Evolutionary conservation across 306 rosid species (phyloP).

Genomic region (Vigna trinervia): DNA sequence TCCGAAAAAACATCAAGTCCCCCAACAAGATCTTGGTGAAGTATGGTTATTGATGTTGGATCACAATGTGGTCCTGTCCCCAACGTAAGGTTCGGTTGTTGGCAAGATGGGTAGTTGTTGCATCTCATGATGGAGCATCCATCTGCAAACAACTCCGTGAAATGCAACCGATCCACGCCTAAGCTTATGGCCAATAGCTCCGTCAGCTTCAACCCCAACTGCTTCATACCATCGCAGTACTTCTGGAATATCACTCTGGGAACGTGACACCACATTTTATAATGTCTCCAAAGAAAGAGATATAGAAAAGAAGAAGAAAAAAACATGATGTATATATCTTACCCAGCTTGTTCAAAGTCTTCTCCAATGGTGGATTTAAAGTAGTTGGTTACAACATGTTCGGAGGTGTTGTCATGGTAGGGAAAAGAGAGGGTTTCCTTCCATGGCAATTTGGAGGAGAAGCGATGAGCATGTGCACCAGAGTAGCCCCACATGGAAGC

Average conservation of each 20-base stretch:
- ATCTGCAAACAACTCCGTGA: slow-evolving; percentile 61
- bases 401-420: slow-evolving; percentile 32
- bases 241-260: slow-evolving; percentile 57
- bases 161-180: slow-evolving; percentile 57
- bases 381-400: slow-evolving; percentile 54
- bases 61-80: slow-evolving; percentile 93
- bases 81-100: slow-evolving; percentile 53
- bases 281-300: too few relatives aligned
- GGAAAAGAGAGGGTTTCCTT: slow-evolving; percentile 82
- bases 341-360: slow-evolving; percentile 67
- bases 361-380: slow-evolving; percentile 58
- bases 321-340: neutral
- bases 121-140: slow-evolving; percentile 72
- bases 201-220: slow-evolving; percentile 53
- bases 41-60: slow-evolving; percentile 77
- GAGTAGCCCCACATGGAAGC: slow-evolving; percentile 65
- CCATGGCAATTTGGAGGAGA: slow-evolving; percentile 75
- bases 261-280: neutral
- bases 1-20: slow-evolving; percentile 74
- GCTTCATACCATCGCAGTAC: slow-evolving; percentile 71
- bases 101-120: slow-evolving; percentile 76
- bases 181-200: slow-evolving; percentile 78
- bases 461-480: slow-evolving; percentile 76
- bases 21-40: slow-evolving; percentile 74
- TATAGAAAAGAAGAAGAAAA: too few relatives aligned